Evolutionary conservation across 352 stramenopile species (phyloP).

Genomic region (Saprolegnia parasitica): DNA sequence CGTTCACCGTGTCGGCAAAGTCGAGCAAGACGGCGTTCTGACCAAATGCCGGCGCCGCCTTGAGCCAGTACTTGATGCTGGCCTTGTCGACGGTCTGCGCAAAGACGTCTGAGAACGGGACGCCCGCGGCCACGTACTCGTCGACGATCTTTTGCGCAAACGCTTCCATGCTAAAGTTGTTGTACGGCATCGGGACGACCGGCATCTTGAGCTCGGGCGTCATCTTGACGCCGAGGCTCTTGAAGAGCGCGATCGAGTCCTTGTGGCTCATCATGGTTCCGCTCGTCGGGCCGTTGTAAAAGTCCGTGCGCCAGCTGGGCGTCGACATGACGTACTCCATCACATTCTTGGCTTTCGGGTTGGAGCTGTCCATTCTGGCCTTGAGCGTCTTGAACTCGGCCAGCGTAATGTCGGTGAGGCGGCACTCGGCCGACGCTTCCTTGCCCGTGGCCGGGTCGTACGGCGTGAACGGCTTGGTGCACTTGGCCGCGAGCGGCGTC

Average conservation of each 20-base stretch:
- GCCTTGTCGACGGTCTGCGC: constrained; percentile 41
- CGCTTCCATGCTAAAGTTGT: constrained; percentile 44
- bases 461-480: constrained; percentile 39
- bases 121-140: constrained; percentile 47
- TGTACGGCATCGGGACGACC: constrained; percentile 47
- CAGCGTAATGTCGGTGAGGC: constrained; percentile 56
- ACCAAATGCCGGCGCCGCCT: constrained; percentile 41
- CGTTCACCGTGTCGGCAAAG: constrained; percentile 26
- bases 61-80: constrained; percentile 48
- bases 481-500: constrained; percentile 50
- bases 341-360: constrained; percentile 30
- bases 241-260: constrained; percentile 50
- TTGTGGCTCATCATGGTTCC: constrained; percentile 42
- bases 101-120: constrained; percentile 41
- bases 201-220: constrained; percentile 54
- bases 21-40: constrained; percentile 37
- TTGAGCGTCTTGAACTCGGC: constrained; percentile 48
- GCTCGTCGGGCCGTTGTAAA: constrained; percentile 35
- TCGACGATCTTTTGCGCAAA: constrained; percentile 62
- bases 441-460: constrained; percentile 12
- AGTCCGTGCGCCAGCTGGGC: constrained; percentile 42
- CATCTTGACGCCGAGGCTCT: constrained; percentile 38
- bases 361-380: constrained; percentile 50
- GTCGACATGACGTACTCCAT: constrained; percentile 37
- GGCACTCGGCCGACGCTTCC: constrained; percentile 39